A percentile compares a stretch with the other conserved stretches of the same genome.
phyloP scores from a whole-genome alignment of 805 yeast genomes.

The Tetrapisispora arboricola region DNA sequence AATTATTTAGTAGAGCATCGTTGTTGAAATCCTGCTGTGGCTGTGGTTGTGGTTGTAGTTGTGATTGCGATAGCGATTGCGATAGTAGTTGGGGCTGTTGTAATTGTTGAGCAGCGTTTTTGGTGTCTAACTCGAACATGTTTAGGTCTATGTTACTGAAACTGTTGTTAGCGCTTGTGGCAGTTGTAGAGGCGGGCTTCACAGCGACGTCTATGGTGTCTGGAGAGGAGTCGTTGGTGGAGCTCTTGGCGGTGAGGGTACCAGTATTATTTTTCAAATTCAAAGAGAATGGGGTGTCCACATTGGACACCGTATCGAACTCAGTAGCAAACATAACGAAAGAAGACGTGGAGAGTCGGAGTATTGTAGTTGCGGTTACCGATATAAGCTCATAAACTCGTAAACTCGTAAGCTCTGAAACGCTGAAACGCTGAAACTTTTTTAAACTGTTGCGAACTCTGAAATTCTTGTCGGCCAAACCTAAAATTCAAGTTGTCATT shows the following conservation, averaged over 20 bases:
- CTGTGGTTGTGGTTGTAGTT: too few species aligned
- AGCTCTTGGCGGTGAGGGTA: not conserved
- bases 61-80: too few species aligned
- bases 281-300: constrained; percentile 3
- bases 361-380: not conserved
- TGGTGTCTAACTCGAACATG: not conserved
- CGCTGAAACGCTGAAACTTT: too few species aligned
- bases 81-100: too few species aligned
- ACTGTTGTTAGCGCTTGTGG: not conserved
- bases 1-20: not conserved
- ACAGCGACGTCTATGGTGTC: not conserved
- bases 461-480: too few species aligned
- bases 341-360: not conserved
- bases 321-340: constrained; percentile 2
- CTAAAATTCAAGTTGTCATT: too few species aligned
- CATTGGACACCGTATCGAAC: not conserved
- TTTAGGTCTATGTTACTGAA: not conserved
- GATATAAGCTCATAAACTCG: too few species aligned
- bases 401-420: too few species aligned
- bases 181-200: constrained; percentile 1
- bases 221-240: constrained; percentile 4
- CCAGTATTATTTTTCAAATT: constrained; percentile 1
- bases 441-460: too few species aligned
- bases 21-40: constrained; percentile 2
- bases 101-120: too few species aligned